These are phyloP conservation scores for Diaporthe sp. DNA, from an alignment of 2,329 filamentous ascomycete genomes.

Conservation along the genomic window DNA sequence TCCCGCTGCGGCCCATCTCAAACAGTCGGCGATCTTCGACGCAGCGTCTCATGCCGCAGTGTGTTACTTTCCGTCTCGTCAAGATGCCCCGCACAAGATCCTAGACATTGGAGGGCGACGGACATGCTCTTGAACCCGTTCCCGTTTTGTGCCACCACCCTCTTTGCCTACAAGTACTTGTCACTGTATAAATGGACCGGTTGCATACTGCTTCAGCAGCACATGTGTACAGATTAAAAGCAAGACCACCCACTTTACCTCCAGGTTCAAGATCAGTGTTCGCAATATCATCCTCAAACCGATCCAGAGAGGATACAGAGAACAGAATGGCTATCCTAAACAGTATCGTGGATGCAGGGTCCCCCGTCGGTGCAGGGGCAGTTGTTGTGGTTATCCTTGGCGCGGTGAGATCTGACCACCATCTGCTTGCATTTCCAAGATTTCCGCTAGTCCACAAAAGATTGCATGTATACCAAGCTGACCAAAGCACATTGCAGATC, in stretches of 20 bases:
- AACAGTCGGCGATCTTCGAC: not conserved
- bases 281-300: not conserved
- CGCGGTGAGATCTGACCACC: constrained; percentile 23
- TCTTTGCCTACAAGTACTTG: not conserved
- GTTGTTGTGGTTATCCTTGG: constrained; percentile 16
- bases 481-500: constrained; percentile 14
- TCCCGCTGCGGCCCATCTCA: not conserved
- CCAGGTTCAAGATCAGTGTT: not conserved
- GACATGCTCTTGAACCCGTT: not conserved
- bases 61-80: not conserved
- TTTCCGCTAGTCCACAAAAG: not conserved
- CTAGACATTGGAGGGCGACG: not conserved
- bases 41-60: not conserved
- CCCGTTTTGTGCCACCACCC: not conserved
- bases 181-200: no score
- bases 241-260: no score
- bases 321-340: not conserved
- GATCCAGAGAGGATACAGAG: not conserved
- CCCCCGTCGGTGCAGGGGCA: not conserved
- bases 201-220: no score
- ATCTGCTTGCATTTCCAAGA: not conserved
- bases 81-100: not conserved
- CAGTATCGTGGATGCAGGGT: not conserved
- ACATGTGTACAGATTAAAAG: no score
- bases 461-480: not conserved